Percentiles rank a stretch among this genome's conserved stretches.
phyloP scores from a whole-genome alignment of 2,329 filamentous ascomycete species.

The Fusarium hostae region DNA sequence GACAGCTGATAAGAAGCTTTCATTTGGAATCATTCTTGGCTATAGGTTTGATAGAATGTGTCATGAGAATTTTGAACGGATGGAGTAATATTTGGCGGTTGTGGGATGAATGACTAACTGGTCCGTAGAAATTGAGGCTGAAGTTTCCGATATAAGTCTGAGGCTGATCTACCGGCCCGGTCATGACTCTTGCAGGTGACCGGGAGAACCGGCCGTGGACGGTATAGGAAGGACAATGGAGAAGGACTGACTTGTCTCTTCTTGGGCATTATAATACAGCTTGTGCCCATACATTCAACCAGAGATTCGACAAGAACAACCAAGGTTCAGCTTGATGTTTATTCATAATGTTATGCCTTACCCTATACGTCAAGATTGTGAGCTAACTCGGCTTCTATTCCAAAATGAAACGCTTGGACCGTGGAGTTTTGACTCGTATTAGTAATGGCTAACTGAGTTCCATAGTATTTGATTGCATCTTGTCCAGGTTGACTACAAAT shows the following conservation, averaged over 20 bases:
- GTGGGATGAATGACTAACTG: not conserved
- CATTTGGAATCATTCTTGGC: not conserved
- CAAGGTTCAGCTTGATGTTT: not conserved
- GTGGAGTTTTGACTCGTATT: not conserved
- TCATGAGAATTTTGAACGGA: not conserved
- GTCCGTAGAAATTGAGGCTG: not conserved
- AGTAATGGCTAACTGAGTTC: not conserved
- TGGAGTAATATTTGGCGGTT: not conserved
- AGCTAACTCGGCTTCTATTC: not conserved
- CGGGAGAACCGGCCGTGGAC: slow-evolving; percentile 1
- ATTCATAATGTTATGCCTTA: not conserved
- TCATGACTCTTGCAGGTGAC: slow-evolving; percentile 14
- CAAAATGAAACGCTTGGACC: not conserved
- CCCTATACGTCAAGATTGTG: not conserved
- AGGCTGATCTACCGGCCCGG: slow-evolving; percentile 18
- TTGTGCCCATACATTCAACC: not conserved
- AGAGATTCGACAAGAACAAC: not conserved
- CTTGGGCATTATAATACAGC: not conserved
- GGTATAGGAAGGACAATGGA: slow-evolving; percentile 23
- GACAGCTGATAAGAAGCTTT: not conserved
- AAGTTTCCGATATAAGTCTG: not conserved
- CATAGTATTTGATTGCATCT: not conserved
- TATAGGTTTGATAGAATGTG: not conserved
- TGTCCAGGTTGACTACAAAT: not conserved
- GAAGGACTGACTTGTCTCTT: not conserved